Conservation (phyloP, 1,139 yeast genomes). For the Wickerhamomyces sp. region DNA sequence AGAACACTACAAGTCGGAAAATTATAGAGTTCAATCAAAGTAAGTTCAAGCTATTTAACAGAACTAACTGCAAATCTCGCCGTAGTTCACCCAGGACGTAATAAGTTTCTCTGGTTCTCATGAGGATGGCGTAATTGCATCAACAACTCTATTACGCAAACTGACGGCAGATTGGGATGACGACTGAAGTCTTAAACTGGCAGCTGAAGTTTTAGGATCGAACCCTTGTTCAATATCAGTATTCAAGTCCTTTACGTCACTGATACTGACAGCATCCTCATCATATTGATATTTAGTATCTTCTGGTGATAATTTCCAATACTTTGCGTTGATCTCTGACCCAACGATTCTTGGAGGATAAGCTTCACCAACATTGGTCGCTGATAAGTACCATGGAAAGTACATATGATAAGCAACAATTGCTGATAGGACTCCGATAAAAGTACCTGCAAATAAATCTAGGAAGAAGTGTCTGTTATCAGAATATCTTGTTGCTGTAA, state of each 20-base stretch:
- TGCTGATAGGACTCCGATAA: constrained; percentile 35
- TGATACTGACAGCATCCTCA: constrained; percentile 5
- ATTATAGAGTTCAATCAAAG: no score
- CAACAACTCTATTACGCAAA: no score
- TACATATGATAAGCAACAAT: constrained; percentile 36
- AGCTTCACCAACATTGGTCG: constrained; percentile 36
- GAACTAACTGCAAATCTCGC: no score
- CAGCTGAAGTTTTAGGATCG: background rate
- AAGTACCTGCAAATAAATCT: constrained; percentile 39
- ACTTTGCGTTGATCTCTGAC: constrained; percentile 19
- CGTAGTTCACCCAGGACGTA: no score
- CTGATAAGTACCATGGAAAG: constrained; percentile 35
- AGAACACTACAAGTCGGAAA: no score
- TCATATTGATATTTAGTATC: constrained; percentile 11
- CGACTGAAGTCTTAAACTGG: background rate
- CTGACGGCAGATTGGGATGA: no score
- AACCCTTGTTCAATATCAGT: background rate
- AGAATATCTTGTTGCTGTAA: constrained; percentile 40
- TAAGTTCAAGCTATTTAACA: no score
- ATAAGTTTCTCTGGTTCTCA: no score
- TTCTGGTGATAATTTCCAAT: constrained; percentile 28
- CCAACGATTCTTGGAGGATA: constrained; percentile 37
- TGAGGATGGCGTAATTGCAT: no score
- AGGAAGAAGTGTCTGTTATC: constrained; percentile 44
- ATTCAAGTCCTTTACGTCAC: background rate